Base-by-base conservation (phyloP, 1,139 yeast genomes). In the Lodderomyces parapsilosis region DNA sequence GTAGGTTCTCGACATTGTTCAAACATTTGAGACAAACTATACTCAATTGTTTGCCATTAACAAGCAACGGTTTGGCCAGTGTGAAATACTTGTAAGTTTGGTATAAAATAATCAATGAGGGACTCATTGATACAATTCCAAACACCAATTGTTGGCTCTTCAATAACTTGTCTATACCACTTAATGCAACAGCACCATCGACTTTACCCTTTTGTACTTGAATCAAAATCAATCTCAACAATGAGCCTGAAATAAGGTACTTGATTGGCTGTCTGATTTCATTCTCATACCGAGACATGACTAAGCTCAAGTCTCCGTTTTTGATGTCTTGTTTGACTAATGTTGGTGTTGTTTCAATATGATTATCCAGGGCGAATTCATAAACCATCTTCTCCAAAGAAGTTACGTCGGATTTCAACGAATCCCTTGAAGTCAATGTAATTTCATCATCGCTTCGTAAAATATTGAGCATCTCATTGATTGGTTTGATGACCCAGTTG, bases 151-250 rank as follows among this genome's bases (percentile, higher is more conserved):
- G 96, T 65, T 93, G 99, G 37, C 94, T 85, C 61, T 89, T 86
- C 43, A 93, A 74, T 51, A 93, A 69, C 60, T 87, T 85, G 63
- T 93, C 98, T 49, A 93, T 91, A 7, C 98, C 98, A 53, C 77
- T 81, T 49, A 93, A 78, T 0, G 96, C 98, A 7, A 90, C 71
- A 27, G 88, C 93, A 3, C 96, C 96, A 60, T 93, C 99, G 11
- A 93, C 97, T 65, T 93, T 93, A 11, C 96, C 86, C 64, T 93
- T 93, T 60, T 93, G 99, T 8, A 93, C 71, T 62, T 93, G 98
- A 47, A 93, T 91, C 54, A 93, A 65, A 38, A 93, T 64, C 10
- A 93, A 82, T 41, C 96, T 75, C 7, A 90, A 66, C 49, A 93
- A 73, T 42, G 83, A 78, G 2, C 98, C 99, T 7, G 71, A 66